Conservation (phyloP, 1,284 basidiomycete species). For the Sanguinoderma infundibulare region DNA sequence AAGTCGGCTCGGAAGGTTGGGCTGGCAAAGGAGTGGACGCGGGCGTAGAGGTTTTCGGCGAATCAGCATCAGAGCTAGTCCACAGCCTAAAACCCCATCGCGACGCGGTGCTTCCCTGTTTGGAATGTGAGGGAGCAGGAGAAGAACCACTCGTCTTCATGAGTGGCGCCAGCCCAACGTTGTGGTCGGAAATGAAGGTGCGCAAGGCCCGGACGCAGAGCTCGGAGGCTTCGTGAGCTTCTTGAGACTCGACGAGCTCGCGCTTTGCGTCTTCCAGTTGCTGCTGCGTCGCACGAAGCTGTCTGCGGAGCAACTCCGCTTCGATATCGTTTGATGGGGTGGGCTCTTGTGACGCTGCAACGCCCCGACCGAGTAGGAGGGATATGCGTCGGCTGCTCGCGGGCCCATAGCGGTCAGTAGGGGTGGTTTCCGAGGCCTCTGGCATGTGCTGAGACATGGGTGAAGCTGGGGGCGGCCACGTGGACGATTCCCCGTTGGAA, state of each 20-base stretch:
- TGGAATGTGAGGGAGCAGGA: constrained; percentile 25
- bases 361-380: constrained; percentile 53
- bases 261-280: constrained; percentile 68
- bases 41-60: constrained; percentile 23
- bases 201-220: constrained; percentile 81
- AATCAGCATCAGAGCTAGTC: constrained; percentile 42
- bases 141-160: constrained; percentile 30
- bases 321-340: constrained; percentile 27
- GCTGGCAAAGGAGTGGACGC: constrained; percentile 25
- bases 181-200: constrained; percentile 83
- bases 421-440: constrained; percentile 20
- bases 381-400: constrained; percentile 51
- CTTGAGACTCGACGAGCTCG: constrained; percentile 77
- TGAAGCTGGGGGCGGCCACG: constrained; percentile 25
- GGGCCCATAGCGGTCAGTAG: constrained; percentile 26
- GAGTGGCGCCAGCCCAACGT: constrained; percentile 47
- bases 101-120: constrained; percentile 28
- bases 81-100: constrained; percentile 61
- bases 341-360: constrained; percentile 39
- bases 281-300: constrained; percentile 59
- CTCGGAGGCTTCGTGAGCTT: constrained; percentile 88
- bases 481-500: constrained; percentile 18
- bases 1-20: constrained; percentile 25
- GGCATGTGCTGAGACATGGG: constrained; percentile 35
- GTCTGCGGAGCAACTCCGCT: constrained; percentile 63